Evolutionary conservation across 2,329 filamentous ascomycete species (phyloP), one percentile per base, ranked within the genome.

Genomic region (Microsporum ferrugineum): DNA sequence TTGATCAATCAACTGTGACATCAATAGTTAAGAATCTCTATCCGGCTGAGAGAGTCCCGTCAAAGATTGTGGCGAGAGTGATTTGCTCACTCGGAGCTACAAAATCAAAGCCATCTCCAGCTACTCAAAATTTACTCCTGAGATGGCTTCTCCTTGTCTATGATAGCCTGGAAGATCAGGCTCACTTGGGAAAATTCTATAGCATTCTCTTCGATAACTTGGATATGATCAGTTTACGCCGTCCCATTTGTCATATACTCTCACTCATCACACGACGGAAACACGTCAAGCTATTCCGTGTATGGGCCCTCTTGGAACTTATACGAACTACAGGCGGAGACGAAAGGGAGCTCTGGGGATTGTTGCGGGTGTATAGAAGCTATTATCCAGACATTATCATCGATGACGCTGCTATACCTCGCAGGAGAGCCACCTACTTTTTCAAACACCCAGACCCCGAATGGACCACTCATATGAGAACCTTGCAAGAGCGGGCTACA

Each of bases 301-400:
- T 95, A 62, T 89, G 95, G 69, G 78, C 84, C 49, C 76, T 95
- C 3, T 78, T 82, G 68, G 79, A 81, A 62, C 67, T 81, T 23
- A 74, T 78, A 49, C 75, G 74, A 43, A 73, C 72, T 65, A 71
- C 76, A 14, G 77, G 77, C 1, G 86, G 86, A 17, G 87, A 88
- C 68, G 90, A 95, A 61, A 87, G 86, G 57, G 82, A 85, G 58
- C 76, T 95, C 39, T 80, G 88, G 41, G 88, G 88, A 2, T 78
- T 95, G 17, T 77, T 95, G 57, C 83, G 87, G 60, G 84, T 92
- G n/a, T 95, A 87, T 76, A 94, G 94, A 70, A 89, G 92, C 71
- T 95, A 92, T 72, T 95, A 92, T 68, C 89, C 90, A 0, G 89
- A 95, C 71, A 89, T 95, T 60, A 89, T 95, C 62, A 82, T 92